phyloP scores from a whole-genome alignment of 2,329 filamentous ascomycete genomes.

The Pseudocercospora fijiensis region DNA sequence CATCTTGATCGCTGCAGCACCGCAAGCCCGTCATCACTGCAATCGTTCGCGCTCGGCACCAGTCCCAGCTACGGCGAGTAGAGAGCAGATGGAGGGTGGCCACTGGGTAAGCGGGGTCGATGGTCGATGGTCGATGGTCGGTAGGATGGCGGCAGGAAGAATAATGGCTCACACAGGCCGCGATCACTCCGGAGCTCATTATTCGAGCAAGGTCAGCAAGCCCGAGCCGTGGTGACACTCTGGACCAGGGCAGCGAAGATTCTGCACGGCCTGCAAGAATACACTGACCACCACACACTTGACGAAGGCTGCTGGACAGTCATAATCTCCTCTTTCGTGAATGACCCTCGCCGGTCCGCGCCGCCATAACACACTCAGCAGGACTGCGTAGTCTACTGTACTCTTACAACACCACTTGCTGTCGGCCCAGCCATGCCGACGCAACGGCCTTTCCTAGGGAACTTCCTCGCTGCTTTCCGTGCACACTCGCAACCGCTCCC shows the following conservation, averaged over 20 bases:
- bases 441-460: constrained; percentile 65
- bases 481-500: constrained; percentile 59
- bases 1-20: background rate
- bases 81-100: background rate
- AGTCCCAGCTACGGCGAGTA: background rate
- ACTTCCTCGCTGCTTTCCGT: constrained; percentile 66
- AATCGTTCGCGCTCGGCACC: background rate
- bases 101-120: background rate
- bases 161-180: no score
- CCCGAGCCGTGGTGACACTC: background rate
- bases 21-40: background rate
- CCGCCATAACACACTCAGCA: background rate
- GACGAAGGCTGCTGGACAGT: background rate
- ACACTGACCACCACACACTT: background rate
- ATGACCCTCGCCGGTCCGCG: background rate
- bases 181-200: background rate
- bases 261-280: background rate
- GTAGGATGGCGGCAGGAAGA: background rate
- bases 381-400: background rate
- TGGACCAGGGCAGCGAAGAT: background rate
- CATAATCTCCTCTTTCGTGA: background rate
- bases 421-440: constrained; percentile 56
- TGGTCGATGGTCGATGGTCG: no score
- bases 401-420: background rate
- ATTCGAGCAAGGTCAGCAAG: background rate